phyloP scores from a whole-genome alignment of 2,329 filamentous ascomycete genomes.

The Colletotrichum acutatum region DNA sequence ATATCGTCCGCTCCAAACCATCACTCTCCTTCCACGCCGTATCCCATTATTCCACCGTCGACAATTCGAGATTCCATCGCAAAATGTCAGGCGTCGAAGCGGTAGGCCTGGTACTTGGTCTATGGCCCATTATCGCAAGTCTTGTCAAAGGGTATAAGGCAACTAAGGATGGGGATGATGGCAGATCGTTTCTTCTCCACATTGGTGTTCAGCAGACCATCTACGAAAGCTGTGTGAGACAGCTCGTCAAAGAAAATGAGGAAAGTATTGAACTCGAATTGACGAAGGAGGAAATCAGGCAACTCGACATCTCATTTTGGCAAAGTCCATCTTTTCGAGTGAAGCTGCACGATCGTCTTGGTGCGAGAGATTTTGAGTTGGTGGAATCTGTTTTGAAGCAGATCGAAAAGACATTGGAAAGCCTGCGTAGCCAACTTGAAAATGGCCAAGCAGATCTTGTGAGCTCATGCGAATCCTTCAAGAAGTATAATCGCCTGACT shows the following conservation, averaged over 20 bases:
- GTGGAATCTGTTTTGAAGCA: not conserved
- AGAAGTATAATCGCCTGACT: not conserved
- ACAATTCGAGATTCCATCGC: not conserved
- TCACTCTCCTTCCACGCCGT: no score
- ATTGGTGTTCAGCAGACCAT: not conserved
- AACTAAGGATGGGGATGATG: not conserved
- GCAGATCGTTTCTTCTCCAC: not conserved
- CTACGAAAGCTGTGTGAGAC: not conserved
- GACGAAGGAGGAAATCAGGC: not conserved
- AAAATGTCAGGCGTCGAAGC: slow-evolving; percentile 21
- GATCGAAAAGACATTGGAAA: not conserved
- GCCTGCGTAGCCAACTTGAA: not conserved
- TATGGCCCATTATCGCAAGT: slow-evolving; percentile 11
- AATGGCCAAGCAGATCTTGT: slow-evolving; percentile 3
- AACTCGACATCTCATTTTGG: not conserved
- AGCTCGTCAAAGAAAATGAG: not conserved
- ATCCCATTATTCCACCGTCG: not conserved
- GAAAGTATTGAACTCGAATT: not conserved
- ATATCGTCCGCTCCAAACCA: no score
- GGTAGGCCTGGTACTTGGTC: not conserved
- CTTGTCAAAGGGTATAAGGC: slow-evolving; percentile 2
- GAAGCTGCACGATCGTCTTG: not conserved
- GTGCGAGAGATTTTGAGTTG: not conserved
- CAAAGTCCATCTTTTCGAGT: not conserved
- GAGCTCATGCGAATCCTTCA: not conserved